Conservation (phyloP, 495 filamentous ascomycete species). For the Xylaria intraflava region DNA sequence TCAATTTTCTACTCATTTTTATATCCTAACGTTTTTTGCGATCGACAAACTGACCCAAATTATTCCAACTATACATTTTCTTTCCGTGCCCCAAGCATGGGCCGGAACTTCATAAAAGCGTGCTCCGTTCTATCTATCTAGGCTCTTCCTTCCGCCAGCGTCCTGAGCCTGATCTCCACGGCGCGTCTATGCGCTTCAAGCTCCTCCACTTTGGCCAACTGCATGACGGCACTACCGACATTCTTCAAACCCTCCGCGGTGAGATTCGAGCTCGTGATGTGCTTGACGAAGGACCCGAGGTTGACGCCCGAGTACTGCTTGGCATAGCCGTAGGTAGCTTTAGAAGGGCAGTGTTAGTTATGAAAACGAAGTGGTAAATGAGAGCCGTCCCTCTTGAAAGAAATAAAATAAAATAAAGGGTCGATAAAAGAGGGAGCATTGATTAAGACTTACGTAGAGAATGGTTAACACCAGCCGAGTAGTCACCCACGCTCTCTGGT, state of each 20-base stretch:
- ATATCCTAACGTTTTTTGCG: too few relatives aligned
- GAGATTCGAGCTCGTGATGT: slow-evolving; percentile 88
- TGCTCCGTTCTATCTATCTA: background rate
- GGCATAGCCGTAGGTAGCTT: slow-evolving; percentile 94
- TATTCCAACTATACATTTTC: too few relatives aligned
- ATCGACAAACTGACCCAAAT: too few relatives aligned
- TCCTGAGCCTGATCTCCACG: slow-evolving; percentile 69
- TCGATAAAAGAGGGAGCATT: background rate
- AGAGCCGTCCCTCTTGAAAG: background rate
- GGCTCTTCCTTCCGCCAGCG: background rate
- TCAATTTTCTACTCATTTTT: too few relatives aligned
- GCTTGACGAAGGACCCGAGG: slow-evolving; percentile 88
- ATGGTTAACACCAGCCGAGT: slow-evolving; percentile 96
- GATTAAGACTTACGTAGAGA: slow-evolving; percentile 69
- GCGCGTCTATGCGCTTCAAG: slow-evolving; percentile 90
- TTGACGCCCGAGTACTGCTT: slow-evolving; percentile 98
- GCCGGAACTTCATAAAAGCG: background rate
- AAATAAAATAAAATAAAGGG: background rate
- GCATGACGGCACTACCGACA: slow-evolving; percentile 85
- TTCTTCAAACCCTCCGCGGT: slow-evolving; percentile 77
- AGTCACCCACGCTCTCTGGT: slow-evolving; percentile 93
- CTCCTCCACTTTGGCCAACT: slow-evolving; percentile 87
- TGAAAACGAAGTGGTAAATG: background rate
- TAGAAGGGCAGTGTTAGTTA: background rate
- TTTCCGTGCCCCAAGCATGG: background rate